A percentile compares a stretch with the other conserved stretches of the same genome.
These are phyloP conservation scores for Xylaria multiplex DNA, from an alignment of 2,329 filamentous ascomycete genomes.

Conservation along the genomic window DNA sequence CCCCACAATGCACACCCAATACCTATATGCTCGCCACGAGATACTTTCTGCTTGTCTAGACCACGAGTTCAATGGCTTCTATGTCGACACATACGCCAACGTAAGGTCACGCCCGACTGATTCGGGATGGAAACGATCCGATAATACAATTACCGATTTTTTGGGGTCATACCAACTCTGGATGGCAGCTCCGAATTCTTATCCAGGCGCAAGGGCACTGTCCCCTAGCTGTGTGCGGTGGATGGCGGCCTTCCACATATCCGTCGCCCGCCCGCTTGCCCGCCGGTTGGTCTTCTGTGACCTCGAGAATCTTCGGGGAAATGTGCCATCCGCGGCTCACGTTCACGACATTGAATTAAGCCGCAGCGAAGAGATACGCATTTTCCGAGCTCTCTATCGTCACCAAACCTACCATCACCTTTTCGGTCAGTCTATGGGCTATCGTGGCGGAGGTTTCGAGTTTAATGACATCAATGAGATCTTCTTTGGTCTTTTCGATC, in stretches of 20 bases:
- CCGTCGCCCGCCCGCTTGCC: slow-evolving; percentile 24
- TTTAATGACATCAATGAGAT: neutral
- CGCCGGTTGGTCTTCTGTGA: slow-evolving; percentile 25
- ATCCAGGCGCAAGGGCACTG: neutral
- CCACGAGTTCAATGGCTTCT: slow-evolving; percentile 37
- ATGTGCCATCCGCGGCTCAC: neutral
- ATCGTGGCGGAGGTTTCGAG: neutral
- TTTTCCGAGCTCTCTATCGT: slow-evolving; percentile 41
- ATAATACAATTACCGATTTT: neutral
- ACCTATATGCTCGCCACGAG: slow-evolving; percentile 32
- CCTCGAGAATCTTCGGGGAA: slow-evolving; percentile 11
- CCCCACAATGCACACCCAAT: slow-evolving; percentile 40
- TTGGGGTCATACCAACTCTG: neutral
- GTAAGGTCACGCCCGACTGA: slow-evolving; percentile 33
- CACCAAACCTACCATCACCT: slow-evolving; percentile 37
- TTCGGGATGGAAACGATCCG: slow-evolving; percentile 13
- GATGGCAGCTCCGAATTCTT: neutral
- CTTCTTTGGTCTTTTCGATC: slow-evolving; percentile 8
- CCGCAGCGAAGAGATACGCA: slow-evolving; percentile 36
- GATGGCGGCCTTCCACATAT: slow-evolving; percentile 31
- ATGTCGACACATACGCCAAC: slow-evolving; percentile 39
- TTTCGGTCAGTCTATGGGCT: slow-evolving; percentile 29
- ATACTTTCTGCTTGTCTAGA: slow-evolving; percentile 37
- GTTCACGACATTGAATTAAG: slow-evolving; percentile 1
- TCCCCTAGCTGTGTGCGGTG: slow-evolving; percentile 15